Percentiles rank a stretch among this genome's conserved stretches.
These are phyloP conservation scores for Neurospora tetrasperma DNA, from an alignment of 495 filamentous ascomycete species.

Conservation along the genomic window DNA sequence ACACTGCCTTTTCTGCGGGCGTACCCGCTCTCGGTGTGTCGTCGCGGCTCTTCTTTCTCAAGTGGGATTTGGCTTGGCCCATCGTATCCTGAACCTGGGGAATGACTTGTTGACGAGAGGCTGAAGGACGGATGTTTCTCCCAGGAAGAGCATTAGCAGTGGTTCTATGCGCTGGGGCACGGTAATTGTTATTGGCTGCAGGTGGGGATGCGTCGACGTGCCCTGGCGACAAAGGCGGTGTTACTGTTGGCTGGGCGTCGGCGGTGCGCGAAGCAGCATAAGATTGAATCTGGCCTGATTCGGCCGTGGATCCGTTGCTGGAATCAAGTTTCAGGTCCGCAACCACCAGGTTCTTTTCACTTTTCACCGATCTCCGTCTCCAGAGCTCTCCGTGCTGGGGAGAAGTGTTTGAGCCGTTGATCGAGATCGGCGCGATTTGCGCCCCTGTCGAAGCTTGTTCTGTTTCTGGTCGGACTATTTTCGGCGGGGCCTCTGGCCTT, in stretches of 20 bases:
- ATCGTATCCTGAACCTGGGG: slow-evolving; percentile 12
- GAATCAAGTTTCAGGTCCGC: slow-evolving; percentile 32
- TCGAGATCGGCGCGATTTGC: slow-evolving; percentile 7
- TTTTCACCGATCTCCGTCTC: slow-evolving; percentile 35
- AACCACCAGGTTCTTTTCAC: slow-evolving; percentile 29
- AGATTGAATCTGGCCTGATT: slow-evolving; percentile 9
- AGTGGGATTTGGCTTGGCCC: slow-evolving; percentile 19
- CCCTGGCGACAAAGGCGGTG: slow-evolving; percentile 5
- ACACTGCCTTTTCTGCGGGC: neutral
- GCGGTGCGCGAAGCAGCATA: slow-evolving; percentile 1
- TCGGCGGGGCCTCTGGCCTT: slow-evolving; percentile 11
- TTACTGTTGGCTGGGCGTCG: slow-evolving; percentile 6
- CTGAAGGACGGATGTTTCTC: slow-evolving; percentile 22
- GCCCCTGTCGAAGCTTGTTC: slow-evolving; percentile 9
- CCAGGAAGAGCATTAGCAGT: slow-evolving; percentile 19
- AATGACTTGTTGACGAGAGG: slow-evolving; percentile 11
- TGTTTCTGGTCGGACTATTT: neutral
- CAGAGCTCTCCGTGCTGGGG: slow-evolving; percentile 33
- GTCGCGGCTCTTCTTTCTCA: slow-evolving; percentile 7
- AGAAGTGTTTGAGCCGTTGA: slow-evolving; percentile 11
- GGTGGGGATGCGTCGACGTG: slow-evolving; percentile 1
- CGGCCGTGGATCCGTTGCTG: slow-evolving; percentile 37
- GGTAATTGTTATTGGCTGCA: neutral
- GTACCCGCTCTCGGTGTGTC: neutral
- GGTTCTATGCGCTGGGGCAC: slow-evolving; percentile 12